Percentiles rank a stretch among this genome's conserved stretches.
Evolutionary conservation across 306 rosid species (phyloP).

Genomic region (Nissolia schottii): DNA sequence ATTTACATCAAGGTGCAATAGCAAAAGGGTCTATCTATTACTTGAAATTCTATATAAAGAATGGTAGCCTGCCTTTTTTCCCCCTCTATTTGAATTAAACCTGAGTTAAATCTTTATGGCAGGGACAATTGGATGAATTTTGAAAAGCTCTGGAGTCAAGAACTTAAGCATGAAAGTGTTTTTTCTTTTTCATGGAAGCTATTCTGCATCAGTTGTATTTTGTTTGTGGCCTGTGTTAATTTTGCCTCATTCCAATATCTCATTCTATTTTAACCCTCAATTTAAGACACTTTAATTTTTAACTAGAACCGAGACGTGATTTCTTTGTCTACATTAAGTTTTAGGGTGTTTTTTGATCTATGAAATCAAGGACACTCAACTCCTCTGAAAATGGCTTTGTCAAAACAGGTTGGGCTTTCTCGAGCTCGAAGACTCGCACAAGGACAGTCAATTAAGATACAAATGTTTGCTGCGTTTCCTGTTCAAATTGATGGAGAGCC

Average conservation of each 20-base stretch:
- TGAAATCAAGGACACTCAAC: constrained; percentile 17
- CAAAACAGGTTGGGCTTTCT: constrained; percentile 89
- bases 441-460: constrained; percentile 88
- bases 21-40: constrained; percentile 5
- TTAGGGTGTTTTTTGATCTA: constrained; percentile 9
- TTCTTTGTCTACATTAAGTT: constrained; percentile 14
- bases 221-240: constrained; percentile 1
- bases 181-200: not conserved
- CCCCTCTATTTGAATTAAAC: not conserved
- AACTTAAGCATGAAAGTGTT: not conserved
- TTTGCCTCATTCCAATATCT: not conserved
- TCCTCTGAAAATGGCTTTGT: constrained; percentile 10
- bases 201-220: not conserved
- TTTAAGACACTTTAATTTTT: constrained; percentile 18
- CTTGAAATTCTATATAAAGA: constrained; percentile 5
- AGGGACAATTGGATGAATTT: too few species aligned
- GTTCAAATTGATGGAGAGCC: constrained; percentile 99
- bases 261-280: not conserved
- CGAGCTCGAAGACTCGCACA: constrained; percentile 98
- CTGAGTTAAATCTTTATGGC: too few species aligned
- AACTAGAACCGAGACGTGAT: not conserved
- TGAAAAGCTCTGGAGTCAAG: not conserved
- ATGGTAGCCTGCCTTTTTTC: not conserved
- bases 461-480: constrained; percentile 68
- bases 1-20: not conserved